Base-by-base conservation (phyloP, 441 rosid genomes). In the Oxalis stricta region DNA sequence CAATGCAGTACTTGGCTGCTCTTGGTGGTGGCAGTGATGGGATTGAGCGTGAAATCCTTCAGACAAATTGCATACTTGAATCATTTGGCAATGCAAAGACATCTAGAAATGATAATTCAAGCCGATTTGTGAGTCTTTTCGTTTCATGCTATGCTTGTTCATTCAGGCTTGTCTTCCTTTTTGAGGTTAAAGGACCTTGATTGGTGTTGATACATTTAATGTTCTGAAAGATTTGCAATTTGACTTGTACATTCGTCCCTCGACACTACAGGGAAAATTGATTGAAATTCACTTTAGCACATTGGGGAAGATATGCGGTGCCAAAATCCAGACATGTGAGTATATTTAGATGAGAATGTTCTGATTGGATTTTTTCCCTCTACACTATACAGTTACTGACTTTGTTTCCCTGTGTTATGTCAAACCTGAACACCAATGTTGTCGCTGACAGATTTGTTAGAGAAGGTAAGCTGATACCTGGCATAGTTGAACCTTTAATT, bases 51-150 rank as follows among this genome's bases (percentile, higher is more conserved):
- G 75, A 68, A 70, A 71, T 93, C 56, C 85, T 84, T 42, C 72
- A 71, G 59, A 71, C 84, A 30, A 84, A 69, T 49, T 66, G 44
- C 65, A 74, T 93, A 58, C 99, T 93, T 36, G 97, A 88, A 72
- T 91, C 99, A 64, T 93, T 93, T 65, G 99, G 99, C 55, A 93
- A 88, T 65, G 83, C 97, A 36, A 93, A 82, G 68, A 93, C 97
- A 51, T 82, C 87, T 33, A 77, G 79, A 59, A 93, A 93, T 70
- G 64, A 65, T 44, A 93, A 93, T 65, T 84, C 99, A 14, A 93
- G 96, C 48, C 69, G 99, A 84, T 88, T 93, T 60, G 99, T 93
- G 41, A 65, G 97, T 69, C 41, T 50, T 26, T 13, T 23, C 30
- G 38, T 50, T 20, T 47, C 30, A 26, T 20, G 32, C 33, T n/a